Evolutionary conservation across 2,329 filamentous ascomycete genomes (phyloP).

Genomic region (Sphaerostilbella broomeana): DNA sequence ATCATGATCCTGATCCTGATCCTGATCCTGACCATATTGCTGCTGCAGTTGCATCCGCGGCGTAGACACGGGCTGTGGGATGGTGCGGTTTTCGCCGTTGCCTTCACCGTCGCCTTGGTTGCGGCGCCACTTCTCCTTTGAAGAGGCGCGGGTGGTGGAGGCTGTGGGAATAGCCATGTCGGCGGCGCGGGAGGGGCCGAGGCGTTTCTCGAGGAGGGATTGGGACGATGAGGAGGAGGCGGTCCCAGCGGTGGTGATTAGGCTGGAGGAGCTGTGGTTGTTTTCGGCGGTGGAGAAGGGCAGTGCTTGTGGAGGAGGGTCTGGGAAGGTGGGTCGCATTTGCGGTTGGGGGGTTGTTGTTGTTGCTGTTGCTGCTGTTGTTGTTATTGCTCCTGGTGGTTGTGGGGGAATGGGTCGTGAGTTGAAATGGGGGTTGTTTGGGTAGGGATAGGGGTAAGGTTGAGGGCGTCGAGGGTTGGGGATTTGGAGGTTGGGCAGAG

Average conservation of each 20-base stretch:
- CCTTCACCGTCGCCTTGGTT: background rate
- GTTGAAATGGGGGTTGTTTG: no score
- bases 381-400: conserved; percentile 16
- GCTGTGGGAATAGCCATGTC: conserved; percentile 34
- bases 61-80: no score
- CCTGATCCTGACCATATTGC: background rate
- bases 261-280: conserved; percentile 42
- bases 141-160: conserved; percentile 16
- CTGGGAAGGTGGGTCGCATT: conserved; percentile 18
- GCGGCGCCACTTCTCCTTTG: conserved; percentile 14
- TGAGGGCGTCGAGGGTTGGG: no score
- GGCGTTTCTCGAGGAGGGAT: conserved; percentile 46
- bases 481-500: conserved; percentile 12
- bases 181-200: conserved; percentile 44
- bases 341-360: conserved; percentile 14
- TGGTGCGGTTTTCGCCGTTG: background rate
- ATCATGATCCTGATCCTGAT: background rate
- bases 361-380: conserved; percentile 19
- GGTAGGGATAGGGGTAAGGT: no score
- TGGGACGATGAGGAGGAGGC: conserved; percentile 33
- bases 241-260: conserved; percentile 22
- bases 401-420: conserved; percentile 11
- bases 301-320: conserved; percentile 30
- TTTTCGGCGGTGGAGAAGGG: conserved; percentile 45
- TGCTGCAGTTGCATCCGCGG: conserved; percentile 4